Evolutionary conservation across 192 early-diverging fungal genomes (phyloP), one percentile per base, ranked within the genome.

Genomic region (Umbelopsis sp.): DNA sequence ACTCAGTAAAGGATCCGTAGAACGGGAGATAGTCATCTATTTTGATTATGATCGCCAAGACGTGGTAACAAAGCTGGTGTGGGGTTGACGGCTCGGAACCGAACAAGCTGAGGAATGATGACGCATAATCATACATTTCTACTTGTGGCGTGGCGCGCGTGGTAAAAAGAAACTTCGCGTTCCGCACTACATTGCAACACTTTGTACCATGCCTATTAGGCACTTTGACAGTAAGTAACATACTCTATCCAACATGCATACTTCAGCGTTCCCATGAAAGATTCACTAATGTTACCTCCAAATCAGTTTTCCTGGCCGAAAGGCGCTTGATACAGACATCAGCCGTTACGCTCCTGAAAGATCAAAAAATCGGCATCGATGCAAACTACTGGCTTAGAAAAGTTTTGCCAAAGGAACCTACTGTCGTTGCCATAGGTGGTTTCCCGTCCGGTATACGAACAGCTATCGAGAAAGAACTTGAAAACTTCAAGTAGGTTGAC

Each of bases 371-470:
- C 53, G 93, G 93, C 44, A 90, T 94, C 51, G 93, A 94, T 68
- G 93, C 90, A 72, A 86, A 88, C 76, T 82, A 89, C 77, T 94
- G 93, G 93, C 81, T 94, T 44, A 85, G 90, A 53, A 88, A 87
- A 73, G 68, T 94, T 45, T 65, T 92, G 51, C 69, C 69, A 14
- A 90, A 88, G 74, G 89, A 91, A 36, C 78, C 86, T 65, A 84
- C 84, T 52, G 50, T 82, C 1, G 83, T 82, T 14, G 91, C 89
- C 7, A 84, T 91, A 77, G 92, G 90, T 52, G 90, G 91, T 24
- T 76, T 87, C 25, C 89, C 92, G 10, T 83, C 83, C 24, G 76
- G 80, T 22, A 74, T 92, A 41, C 82, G 82, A 26, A 75, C 81
- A 2, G 84, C 86, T 12, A 88, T 92, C 45, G 88, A 89, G 71